Evolutionary conservation across 805 yeast genomes (phyloP).

Genomic region (Zygoascus bituminiphila): DNA sequence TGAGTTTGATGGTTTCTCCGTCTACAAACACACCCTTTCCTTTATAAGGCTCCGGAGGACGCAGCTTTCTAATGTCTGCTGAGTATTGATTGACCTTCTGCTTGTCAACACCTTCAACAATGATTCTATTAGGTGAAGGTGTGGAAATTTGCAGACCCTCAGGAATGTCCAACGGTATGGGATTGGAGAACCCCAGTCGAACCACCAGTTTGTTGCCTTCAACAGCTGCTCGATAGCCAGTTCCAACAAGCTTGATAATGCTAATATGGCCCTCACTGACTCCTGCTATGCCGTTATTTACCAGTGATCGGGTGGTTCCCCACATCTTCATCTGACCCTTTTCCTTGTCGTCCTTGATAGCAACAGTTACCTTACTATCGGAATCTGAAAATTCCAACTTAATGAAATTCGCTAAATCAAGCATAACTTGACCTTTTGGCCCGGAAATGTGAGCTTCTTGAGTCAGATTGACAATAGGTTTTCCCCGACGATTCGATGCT

Average conservation of each 20-base stretch:
- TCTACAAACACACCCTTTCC: slow-evolving; percentile 95
- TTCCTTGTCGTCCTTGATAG: slow-evolving; percentile 47
- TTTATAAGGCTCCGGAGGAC: slow-evolving; percentile 97
- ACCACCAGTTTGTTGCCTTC: slow-evolving; percentile 62
- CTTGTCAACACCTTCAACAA: slow-evolving; percentile 80
- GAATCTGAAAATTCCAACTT: slow-evolving; percentile 26
- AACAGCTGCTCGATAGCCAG: slow-evolving; percentile 87
- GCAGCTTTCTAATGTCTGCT: slow-evolving; percentile 73
- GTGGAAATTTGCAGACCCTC: slow-evolving; percentile 61
- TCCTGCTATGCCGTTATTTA: slow-evolving; percentile 75
- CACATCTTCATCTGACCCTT: slow-evolving; percentile 79
- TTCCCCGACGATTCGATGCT: slow-evolving; percentile 51
- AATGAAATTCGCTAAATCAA: slow-evolving; percentile 69
- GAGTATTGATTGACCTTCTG: slow-evolving; percentile 85
- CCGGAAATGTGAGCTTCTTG: slow-evolving; percentile 58
- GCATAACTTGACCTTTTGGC: slow-evolving; percentile 61
- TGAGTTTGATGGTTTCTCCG: slow-evolving; percentile 82
- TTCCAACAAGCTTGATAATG: slow-evolving; percentile 83
- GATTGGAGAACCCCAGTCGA: slow-evolving; percentile 82
- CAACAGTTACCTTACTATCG: slow-evolving; percentile 38
- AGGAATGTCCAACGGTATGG: slow-evolving; percentile 71
- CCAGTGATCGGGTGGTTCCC: slow-evolving; percentile 83
- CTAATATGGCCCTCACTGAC: slow-evolving; percentile 90
- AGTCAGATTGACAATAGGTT: slow-evolving; percentile 47
- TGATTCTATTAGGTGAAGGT: slow-evolving; percentile 79